Evolutionary conservation across 2,329 filamentous ascomycete genomes (phyloP).

Genomic region (Myotisia sp.): DNA sequence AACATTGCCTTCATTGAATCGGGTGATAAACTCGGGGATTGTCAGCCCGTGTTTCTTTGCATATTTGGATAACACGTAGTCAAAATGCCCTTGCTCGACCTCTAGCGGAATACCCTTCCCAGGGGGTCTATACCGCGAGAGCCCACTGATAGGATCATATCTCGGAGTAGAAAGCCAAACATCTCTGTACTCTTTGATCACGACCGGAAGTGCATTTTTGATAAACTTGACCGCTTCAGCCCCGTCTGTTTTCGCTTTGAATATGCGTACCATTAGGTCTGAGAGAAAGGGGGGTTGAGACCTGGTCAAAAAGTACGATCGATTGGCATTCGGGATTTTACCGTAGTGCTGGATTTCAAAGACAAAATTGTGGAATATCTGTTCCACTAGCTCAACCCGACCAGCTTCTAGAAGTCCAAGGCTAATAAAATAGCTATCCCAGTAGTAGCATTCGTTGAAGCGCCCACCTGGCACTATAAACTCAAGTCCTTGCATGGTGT

Average conservation of each 20-base stretch:
- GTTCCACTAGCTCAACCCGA: slow-evolving; percentile 61
- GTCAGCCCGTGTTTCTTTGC: slow-evolving; percentile 59
- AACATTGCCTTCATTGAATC: slow-evolving; percentile 62
- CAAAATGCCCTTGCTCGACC: slow-evolving; percentile 63
- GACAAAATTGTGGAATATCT: slow-evolving; percentile 78
- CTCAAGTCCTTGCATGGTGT: slow-evolving; percentile 55
- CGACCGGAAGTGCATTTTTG: slow-evolving; percentile 56
- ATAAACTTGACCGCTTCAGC: slow-evolving; percentile 59
- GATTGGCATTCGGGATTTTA: slow-evolving; percentile 79
- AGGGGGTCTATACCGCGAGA: slow-evolving; percentile 61
- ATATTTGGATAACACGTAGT: slow-evolving; percentile 59
- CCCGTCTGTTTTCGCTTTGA: slow-evolving; percentile 69
- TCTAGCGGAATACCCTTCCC: slow-evolving; percentile 68
- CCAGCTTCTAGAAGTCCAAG: slow-evolving; percentile 65
- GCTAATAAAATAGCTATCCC: slow-evolving; percentile 89
- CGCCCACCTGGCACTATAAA: slow-evolving; percentile 79
- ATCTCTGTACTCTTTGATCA: slow-evolving; percentile 74
- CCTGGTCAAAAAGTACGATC: slow-evolving; percentile 72
- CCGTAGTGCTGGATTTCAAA: slow-evolving; percentile 87
- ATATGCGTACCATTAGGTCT: slow-evolving; percentile 74
- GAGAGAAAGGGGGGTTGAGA: slow-evolving; percentile 82
- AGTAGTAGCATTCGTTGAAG: slow-evolving; percentile 85
- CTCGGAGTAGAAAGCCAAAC: slow-evolving; percentile 63
- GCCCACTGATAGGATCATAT: slow-evolving; percentile 53
- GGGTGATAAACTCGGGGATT: slow-evolving; percentile 61